Evolutionary conservation across 768 basidiomycete genomes (phyloP).

Genomic region (Gelatoporia subvermispora): DNA sequence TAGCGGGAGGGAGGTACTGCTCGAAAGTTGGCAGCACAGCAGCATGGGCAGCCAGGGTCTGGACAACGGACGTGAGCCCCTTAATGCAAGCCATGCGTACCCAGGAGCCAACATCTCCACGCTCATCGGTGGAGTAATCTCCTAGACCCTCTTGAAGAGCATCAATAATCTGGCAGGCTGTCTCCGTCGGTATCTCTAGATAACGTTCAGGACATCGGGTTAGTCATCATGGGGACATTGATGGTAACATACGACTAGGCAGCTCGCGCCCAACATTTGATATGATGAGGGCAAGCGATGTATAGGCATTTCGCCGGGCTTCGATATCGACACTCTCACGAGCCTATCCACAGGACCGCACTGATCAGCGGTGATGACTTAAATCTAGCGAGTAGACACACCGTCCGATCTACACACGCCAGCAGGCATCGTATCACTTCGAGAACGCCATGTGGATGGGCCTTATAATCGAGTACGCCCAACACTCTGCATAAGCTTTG

Average conservation of each 20-base stretch:
- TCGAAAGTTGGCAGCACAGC: slow-evolving; percentile 39
- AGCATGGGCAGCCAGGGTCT: slow-evolving; percentile 45
- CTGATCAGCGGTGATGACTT: too few species aligned
- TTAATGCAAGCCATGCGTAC: slow-evolving; percentile 74
- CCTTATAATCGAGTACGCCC: slow-evolving; percentile 62
- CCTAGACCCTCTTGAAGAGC: slow-evolving; percentile 66
- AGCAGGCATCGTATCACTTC: slow-evolving; percentile 56
- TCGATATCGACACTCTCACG: slow-evolving; percentile 43
- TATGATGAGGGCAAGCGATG: slow-evolving; percentile 46
- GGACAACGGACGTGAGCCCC: slow-evolving; percentile 52
- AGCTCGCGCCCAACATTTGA: slow-evolving; percentile 38
- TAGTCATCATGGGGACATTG: background rate
- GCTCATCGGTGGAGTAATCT: slow-evolving; percentile 91
- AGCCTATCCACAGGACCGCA: slow-evolving; percentile 20
- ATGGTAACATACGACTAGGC: slow-evolving; percentile 34
- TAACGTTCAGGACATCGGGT: slow-evolving; percentile 3
- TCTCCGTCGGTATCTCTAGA: slow-evolving; percentile 44
- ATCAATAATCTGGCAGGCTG: slow-evolving; percentile 46
- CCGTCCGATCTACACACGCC: slow-evolving; percentile 50
- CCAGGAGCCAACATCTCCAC: slow-evolving; percentile 98
- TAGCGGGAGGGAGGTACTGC: slow-evolving; percentile 55
- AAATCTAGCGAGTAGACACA: too few species aligned
- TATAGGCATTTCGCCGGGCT: slow-evolving; percentile 51
- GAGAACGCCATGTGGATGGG: slow-evolving; percentile 48
- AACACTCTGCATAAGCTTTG: slow-evolving; percentile 71